Evolutionary conservation across 768 basidiomycete genomes (phyloP).

Genomic region (Serendipita sp.): DNA sequence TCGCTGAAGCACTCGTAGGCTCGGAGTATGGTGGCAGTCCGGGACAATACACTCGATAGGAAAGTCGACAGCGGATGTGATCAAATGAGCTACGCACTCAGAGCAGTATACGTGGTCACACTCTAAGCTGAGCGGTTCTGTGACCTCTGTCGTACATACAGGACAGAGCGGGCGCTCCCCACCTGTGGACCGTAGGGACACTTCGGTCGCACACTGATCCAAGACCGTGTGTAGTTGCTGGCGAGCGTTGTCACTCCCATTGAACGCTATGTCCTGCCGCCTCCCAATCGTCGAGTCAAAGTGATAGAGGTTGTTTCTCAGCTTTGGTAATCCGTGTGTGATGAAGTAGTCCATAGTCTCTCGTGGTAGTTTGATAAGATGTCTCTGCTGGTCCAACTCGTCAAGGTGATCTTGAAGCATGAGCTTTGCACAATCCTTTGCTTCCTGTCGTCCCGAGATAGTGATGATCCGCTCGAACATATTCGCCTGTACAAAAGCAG

Average conservation of each 20-base stretch:
- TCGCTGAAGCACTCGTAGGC: neutral
- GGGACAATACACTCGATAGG: neutral
- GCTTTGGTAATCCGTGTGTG: neutral
- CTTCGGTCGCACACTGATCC: neutral
- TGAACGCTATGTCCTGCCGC: neutral
- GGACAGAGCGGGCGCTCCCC: neutral
- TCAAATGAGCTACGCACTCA: neutral
- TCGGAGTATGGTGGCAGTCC: neutral
- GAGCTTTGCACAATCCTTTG: neutral
- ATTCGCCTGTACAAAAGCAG: neutral
- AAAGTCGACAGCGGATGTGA: slow-evolving; percentile 1
- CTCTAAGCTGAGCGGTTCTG: neutral
- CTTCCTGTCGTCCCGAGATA: neutral
- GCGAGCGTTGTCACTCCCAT: neutral
- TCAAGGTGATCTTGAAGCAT: slow-evolving; percentile 2
- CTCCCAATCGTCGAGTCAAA: slow-evolving; percentile 1
- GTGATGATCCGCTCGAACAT: neutral
- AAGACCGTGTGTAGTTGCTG: neutral
- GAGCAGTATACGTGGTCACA: neutral
- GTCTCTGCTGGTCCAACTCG: neutral
- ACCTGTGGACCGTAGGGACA: neutral
- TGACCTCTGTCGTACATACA: neutral
- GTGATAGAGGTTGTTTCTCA: neutral
- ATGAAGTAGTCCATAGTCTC: neutral
- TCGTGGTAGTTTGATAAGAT: neutral